Percentiles rank a stretch among this genome's conserved stretches.
phyloP scores from a whole-genome alignment of 1,139 yeast species.

The Casaregolazyma lundiana region DNA sequence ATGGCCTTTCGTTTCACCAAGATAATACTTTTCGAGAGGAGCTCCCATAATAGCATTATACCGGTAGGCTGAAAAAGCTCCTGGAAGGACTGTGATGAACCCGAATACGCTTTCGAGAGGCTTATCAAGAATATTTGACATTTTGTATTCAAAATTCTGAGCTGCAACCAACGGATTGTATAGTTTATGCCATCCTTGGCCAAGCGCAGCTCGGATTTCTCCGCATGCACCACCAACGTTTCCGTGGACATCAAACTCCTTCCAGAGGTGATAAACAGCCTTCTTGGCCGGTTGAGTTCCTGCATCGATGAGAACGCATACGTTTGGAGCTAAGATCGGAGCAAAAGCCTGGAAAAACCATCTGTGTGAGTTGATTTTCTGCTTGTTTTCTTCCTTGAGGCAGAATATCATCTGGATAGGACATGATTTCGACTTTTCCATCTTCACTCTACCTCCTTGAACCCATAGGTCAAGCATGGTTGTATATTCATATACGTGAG shows the following conservation, averaged over 20 bases:
- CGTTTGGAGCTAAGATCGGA: slow-evolving; percentile 63
- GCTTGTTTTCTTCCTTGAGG: slow-evolving; percentile 67
- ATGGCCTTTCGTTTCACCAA: slow-evolving; percentile 66
- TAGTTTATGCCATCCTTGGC: slow-evolving; percentile 50
- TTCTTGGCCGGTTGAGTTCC: slow-evolving; percentile 74
- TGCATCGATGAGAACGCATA: slow-evolving; percentile 69
- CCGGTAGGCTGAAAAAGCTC: slow-evolving; percentile 89
- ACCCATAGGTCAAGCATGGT: slow-evolving; percentile 69
- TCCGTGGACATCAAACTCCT: slow-evolving; percentile 58
- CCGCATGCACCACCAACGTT: slow-evolving; percentile 89
- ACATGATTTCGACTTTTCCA: slow-evolving; percentile 51
- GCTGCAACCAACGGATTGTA: slow-evolving; percentile 85
- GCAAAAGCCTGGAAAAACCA: slow-evolving; percentile 84
- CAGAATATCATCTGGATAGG: slow-evolving; percentile 77
- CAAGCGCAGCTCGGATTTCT: slow-evolving; percentile 68
- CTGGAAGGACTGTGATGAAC: slow-evolving; percentile 89
- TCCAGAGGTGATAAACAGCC: slow-evolving; percentile 75
- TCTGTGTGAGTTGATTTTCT: slow-evolving; percentile 76
- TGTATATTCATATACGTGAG: slow-evolving; percentile 77
- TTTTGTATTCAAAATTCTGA: slow-evolving; percentile 93
- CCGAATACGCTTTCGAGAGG: slow-evolving; percentile 94
- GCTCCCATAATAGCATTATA: slow-evolving; percentile 64
- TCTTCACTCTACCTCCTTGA: slow-evolving; percentile 52
- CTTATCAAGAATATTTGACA: slow-evolving; percentile 91
- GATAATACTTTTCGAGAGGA: slow-evolving; percentile 72